Percentiles rank a stretch among this genome's conserved stretches.
These are phyloP conservation scores for Tausonia pullulans DNA, from an alignment of 1,284 basidiomycete genomes.

Conservation along the genomic window DNA sequence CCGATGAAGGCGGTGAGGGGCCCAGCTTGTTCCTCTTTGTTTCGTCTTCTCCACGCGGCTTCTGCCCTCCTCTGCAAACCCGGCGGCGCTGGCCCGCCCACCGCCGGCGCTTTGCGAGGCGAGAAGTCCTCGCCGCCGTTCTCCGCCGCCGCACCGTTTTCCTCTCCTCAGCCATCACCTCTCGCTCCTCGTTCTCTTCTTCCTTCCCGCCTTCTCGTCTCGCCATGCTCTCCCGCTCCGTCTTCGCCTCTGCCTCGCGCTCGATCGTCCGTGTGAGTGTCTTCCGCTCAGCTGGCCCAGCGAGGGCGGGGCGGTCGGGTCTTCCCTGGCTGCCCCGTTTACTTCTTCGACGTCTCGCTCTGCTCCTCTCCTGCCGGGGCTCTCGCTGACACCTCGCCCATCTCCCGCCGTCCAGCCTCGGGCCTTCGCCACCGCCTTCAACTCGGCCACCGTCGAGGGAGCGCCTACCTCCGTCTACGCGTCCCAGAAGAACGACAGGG, in stretches of 20 bases:
- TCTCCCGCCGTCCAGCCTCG: slow-evolving; percentile 15
- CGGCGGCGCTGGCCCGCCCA: too few relatives aligned
- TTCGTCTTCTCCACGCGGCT: background rate
- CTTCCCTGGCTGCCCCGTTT: too few relatives aligned
- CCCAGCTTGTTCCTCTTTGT: background rate
- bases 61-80: background rate
- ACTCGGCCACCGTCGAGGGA: slow-evolving; percentile 24
- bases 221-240: slow-evolving; percentile 26
- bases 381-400: too few relatives aligned
- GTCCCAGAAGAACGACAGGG: slow-evolving; percentile 74
- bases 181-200: background rate
- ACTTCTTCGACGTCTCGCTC: too few relatives aligned
- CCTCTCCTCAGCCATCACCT: background rate
- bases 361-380: too few relatives aligned
- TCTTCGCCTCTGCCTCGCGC: slow-evolving; percentile 23
- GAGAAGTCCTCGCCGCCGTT: background rate
- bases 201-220: slow-evolving; percentile 5
- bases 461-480: slow-evolving; percentile 73
- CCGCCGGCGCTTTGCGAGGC: too few relatives aligned
- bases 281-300: too few relatives aligned
- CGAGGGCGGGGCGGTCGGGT: too few relatives aligned
- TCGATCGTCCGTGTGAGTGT: slow-evolving; percentile 26
- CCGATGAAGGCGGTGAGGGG: background rate
- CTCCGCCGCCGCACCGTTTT: background rate
- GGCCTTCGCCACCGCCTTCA: slow-evolving; percentile 31